Evolutionary conservation across 306 rosid genomes (phyloP), one percentile per base, ranked within the genome.

Genomic region (Citrullus mucosospermus): DNA sequence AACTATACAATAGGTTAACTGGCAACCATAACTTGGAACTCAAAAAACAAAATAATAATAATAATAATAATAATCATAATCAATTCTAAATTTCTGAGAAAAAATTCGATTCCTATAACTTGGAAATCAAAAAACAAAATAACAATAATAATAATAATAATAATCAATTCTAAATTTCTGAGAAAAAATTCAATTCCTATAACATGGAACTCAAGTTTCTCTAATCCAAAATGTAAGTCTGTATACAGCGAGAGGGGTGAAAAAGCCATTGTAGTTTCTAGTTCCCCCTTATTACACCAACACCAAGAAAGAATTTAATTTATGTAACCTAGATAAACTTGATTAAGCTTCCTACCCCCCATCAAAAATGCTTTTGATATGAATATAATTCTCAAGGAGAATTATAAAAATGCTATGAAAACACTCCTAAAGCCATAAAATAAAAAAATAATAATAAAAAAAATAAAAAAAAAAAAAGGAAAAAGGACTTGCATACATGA

Each of bases 341-440:
- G 50, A 66, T 66, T 66, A 18, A 66, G 50, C 73, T 72, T 77
- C 48, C 67, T 34, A 61, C 81, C 82, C 63, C 32, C 79, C 54
- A 25, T 76, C 67, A 76, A 76, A 39, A 57, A 76, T 55, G 50
- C 18, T 76, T 36, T 36, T 20, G 51, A 76, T 55, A 76, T 36
- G 67, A 41, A 57, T 34, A 76, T 41, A 76, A 54, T 57, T 76
- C 54, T 38, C 51, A 76, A 41, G 79, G 38, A 4, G 22, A 39
- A 58, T 57, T 56, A 57, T 41, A 62, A 71, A n/a, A 44, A 12
- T 54, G 78, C 84, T 84, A 88, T 90, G 82, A 82, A 80, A 75
- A 75, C 76, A 70, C 62, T 81, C 80, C 81, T 84, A 82, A 63
- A 56, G 67, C 22, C 25, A 22, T 22, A 25, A 25, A 1, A 25